Evolutionary conservation across 768 basidiomycete species (phyloP).

Genomic region (Suillus americanus): DNA sequence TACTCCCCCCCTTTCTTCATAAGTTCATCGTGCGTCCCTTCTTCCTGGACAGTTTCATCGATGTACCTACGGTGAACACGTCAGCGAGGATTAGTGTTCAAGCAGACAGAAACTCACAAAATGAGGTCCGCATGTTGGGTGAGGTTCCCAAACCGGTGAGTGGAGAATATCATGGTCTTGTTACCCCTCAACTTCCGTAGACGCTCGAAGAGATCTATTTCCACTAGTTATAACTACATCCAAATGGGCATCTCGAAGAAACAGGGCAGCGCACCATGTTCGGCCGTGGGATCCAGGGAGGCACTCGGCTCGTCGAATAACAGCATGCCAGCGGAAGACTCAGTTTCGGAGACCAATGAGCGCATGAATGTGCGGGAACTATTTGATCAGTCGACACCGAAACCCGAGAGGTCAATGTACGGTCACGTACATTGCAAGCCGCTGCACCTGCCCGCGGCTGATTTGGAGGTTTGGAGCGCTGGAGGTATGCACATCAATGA

Average conservation of each 20-base stretch:
- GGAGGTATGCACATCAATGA: slow-evolving; percentile 43
- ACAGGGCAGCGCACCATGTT: slow-evolving; percentile 48
- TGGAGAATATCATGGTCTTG: slow-evolving; percentile 84
- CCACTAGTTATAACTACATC: background rate
- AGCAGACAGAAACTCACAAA: slow-evolving; percentile 41
- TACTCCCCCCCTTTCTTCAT: slow-evolving; percentile 61
- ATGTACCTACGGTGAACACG: slow-evolving; percentile 52
- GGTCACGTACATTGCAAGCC: slow-evolving; percentile 57
- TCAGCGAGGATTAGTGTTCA: background rate
- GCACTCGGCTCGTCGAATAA: slow-evolving; percentile 76
- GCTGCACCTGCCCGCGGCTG: slow-evolving; percentile 75
- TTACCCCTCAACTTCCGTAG: slow-evolving; percentile 67
- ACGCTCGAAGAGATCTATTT: slow-evolving; percentile 64
- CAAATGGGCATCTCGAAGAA: background rate
- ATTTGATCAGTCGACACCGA: background rate
- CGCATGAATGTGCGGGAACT: slow-evolving; percentile 74
- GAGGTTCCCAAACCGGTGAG: slow-evolving; percentile 60
- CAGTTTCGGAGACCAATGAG: slow-evolving; percentile 44
- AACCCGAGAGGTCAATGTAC: background rate
- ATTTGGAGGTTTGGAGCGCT: slow-evolving; percentile 40
- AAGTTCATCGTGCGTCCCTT: slow-evolving; percentile 64
- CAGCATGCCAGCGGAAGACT: slow-evolving; percentile 52
- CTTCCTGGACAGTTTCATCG: slow-evolving; percentile 63
- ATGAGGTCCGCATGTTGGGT: slow-evolving; percentile 73
- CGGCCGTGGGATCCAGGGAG: slow-evolving; percentile 71